These are phyloP conservation scores for Pyrenula aspistea DNA, from an alignment of 495 filamentous ascomycete genomes.

Conservation along the genomic window DNA sequence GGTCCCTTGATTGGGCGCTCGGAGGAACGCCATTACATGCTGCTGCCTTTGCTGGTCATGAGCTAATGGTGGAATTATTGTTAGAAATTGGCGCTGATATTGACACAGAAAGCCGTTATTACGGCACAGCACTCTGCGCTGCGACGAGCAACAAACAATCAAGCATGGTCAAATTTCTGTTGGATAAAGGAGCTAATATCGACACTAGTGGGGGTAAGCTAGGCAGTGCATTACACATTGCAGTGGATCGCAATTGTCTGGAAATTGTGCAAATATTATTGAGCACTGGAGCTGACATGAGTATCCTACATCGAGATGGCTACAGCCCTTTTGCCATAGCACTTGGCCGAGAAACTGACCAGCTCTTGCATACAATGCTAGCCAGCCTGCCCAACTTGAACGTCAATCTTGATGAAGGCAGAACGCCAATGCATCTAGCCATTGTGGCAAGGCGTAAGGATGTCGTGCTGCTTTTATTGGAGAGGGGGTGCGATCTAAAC, in stretches of 20 bases:
- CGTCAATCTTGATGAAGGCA: not conserved
- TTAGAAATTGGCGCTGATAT: slow-evolving; percentile 13
- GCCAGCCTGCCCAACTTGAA: not conserved
- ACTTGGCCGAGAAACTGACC: not conserved
- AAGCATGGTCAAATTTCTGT: not conserved
- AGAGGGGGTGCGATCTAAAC: not conserved
- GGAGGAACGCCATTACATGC: slow-evolving; percentile 9
- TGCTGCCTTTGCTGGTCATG: slow-evolving; percentile 7
- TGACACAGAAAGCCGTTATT: slow-evolving; percentile 7
- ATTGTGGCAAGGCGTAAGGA: not conserved
- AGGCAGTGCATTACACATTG: not conserved
- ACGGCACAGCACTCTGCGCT: slow-evolving; percentile 9
- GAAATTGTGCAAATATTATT: slow-evolving; percentile 10
- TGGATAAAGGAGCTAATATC: not conserved
- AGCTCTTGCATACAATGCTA: not conserved
- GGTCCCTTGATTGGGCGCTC: slow-evolving; percentile 2
- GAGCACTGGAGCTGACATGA: slow-evolving; percentile 10
- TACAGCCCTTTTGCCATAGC: slow-evolving; percentile 9
- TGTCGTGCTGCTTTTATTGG: not conserved
- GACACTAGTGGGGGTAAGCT: not conserved
- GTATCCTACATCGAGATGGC: slow-evolving; percentile 6
- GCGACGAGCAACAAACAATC: not conserved
- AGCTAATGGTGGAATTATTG: slow-evolving; percentile 10
- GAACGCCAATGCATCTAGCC: not conserved
- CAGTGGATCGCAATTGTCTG: slow-evolving; percentile 4